Evolutionary conservation across 305 asterid genomes (phyloP), one percentile per base, ranked within the genome.

Genomic region (Fraxinus nigra): DNA sequence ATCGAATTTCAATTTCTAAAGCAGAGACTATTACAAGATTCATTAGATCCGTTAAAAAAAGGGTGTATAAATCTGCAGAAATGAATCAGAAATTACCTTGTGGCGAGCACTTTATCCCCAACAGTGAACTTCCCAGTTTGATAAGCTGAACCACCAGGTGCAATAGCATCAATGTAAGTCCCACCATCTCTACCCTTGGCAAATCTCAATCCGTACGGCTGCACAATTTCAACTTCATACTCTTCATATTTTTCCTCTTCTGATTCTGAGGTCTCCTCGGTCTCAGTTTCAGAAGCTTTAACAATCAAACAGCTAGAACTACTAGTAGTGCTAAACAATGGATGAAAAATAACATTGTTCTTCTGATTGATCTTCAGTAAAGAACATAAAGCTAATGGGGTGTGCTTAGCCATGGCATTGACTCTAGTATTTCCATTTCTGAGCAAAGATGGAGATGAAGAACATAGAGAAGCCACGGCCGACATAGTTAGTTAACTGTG

Each of bases 141-240:
- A 86, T 96, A 97, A 61, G 97, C 98, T 4, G 85, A 84, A 32
- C 95, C 93, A 0, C 98, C 98, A 0, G 93, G 90, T 3, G 97
- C 97, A 92, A 96, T 93, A 83, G 98, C 99, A 77, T 96, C 98
- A 69, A 96, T 94, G 73, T 94, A 96, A 80, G 97, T 96, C 7
- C 98, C 98, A 28, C 98, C 98, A 82, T 96, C 98, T 89, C 97
- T 90, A 1, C 98, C 98, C 87, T 96, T 96, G 1, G 92, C 82
- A 72, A 96, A 96, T 80, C 82, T 96, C 34, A 96, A 75, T n/a
- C 98, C 98, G 59, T 86, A 91, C 0, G 99, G 99, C 90, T 94
- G 97, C 72, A 89, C 84, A 46, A 96, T 8, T 32, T 92, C 99
- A 0, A 96, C 98, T 87, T 93, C 98, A 81, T 96, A 95, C 87